Evolutionary conservation across 441 rosid species (phyloP).

Genomic region (Breynia disticha): DNA sequence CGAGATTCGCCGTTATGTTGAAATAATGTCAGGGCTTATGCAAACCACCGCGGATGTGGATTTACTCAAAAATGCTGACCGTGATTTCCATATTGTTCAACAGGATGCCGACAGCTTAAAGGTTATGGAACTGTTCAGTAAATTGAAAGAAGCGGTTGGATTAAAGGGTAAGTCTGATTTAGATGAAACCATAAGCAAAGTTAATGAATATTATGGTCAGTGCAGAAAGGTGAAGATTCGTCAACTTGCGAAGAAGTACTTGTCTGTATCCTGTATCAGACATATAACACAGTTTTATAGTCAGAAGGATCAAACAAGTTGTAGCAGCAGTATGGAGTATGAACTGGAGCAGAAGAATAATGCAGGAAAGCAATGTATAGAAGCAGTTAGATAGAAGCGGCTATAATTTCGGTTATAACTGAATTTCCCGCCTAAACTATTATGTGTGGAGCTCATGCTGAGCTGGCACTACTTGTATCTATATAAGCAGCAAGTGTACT

Average conservation of each 20-base stretch:
- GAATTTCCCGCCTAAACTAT: no score
- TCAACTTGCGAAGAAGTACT: conserved; percentile 8
- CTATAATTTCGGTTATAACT: no score
- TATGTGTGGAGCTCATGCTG: no score
- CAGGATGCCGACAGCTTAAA: not conserved
- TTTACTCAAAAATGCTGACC: conserved; percentile 22
- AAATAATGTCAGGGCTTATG: conserved; percentile 46
- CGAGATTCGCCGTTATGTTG: conserved; percentile 47
- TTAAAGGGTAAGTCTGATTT: conserved; percentile 2
- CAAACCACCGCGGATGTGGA: conserved; percentile 41
- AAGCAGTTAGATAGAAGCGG: no score
- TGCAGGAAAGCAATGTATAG: no score
- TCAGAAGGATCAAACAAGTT: no score
- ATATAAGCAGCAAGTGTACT: no score
- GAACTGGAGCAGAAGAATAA: no score
- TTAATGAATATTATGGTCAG: conserved; percentile 9
- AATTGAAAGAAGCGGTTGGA: not conserved
- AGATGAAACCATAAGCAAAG: conserved; percentile 1
- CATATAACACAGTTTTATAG: no score
- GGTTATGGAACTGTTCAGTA: conserved; percentile 12
- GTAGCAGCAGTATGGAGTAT: no score
- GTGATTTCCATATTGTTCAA: conserved; percentile 13
- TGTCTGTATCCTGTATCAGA: no score
- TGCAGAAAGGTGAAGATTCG: conserved; percentile 2
- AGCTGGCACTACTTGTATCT: no score